Evolutionary conservation across 2,329 filamentous ascomycete genomes (phyloP).

Genomic region (Pyrenochaeta sp.): DNA sequence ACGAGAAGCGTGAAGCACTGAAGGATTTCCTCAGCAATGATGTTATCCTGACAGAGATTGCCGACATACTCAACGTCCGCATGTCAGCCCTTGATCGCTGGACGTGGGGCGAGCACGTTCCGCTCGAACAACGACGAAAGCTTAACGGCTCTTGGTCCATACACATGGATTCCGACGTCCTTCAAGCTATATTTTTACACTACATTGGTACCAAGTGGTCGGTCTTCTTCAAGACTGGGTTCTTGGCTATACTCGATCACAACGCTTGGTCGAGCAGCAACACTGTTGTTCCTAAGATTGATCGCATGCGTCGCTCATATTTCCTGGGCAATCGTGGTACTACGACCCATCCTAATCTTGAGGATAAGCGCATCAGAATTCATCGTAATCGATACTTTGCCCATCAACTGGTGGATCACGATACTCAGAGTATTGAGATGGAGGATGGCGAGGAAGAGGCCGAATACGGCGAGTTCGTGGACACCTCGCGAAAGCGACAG

Average conservation of each 20-base stretch:
- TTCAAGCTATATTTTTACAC: constrained; percentile 45
- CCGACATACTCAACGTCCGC: constrained; percentile 45
- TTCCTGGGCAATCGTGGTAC: constrained; percentile 30
- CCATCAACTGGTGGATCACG: constrained; percentile 35
- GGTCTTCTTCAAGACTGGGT: constrained; percentile 39
- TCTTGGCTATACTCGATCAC: constrained; percentile 26
- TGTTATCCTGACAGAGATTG: constrained; percentile 41
- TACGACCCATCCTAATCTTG: constrained; percentile 13
- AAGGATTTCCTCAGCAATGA: constrained; percentile 45
- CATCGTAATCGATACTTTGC: constrained; percentile 36
- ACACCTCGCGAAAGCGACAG: constrained; percentile 4
- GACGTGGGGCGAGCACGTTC: constrained; percentile 42
- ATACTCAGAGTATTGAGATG: constrained; percentile 30
- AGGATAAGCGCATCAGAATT: constrained; percentile 26
- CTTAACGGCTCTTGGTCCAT: constrained; percentile 40
- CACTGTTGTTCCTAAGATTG: constrained; percentile 23
- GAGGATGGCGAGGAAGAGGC: constrained; percentile 45
- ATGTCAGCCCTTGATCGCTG: constrained; percentile 37
- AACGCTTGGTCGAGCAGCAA: constrained; percentile 31
- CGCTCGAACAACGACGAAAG: constrained; percentile 39
- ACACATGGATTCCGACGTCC: constrained; percentile 42
- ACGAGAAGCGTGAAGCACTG: constrained; percentile 45
- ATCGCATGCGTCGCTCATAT: constrained; percentile 33
- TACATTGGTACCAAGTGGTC: constrained; percentile 45
- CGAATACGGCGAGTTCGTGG: constrained; percentile 24